A percentile compares a stretch with the other conserved stretches of the same genome.
These are phyloP conservation scores for Plicaturopsis crispa DNA, from an alignment of 768 basidiomycete species.

Conservation along the genomic window DNA sequence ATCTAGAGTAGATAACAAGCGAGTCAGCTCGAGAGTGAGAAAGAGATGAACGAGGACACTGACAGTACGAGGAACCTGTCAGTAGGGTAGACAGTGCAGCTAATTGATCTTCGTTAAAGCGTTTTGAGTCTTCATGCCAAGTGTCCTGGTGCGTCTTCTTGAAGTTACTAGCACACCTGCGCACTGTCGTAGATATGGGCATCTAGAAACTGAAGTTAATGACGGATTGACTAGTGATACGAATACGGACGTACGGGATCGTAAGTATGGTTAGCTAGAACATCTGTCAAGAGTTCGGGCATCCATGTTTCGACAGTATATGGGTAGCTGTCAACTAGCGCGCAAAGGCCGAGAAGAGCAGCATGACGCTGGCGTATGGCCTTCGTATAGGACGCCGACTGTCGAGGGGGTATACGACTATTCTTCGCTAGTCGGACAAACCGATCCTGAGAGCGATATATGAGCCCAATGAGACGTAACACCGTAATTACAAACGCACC, in stretches of 20 bases:
- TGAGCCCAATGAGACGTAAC: background rate
- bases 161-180: constrained; percentile 74
- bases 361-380: constrained; percentile 79
- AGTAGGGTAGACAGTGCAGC: constrained; percentile 76
- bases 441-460: constrained; percentile 43
- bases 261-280: constrained; percentile 77
- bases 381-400: constrained; percentile 62
- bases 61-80: constrained; percentile 81
- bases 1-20: constrained; percentile 3
- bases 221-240: constrained; percentile 3
- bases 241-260: constrained; percentile 51
- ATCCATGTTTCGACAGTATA: constrained; percentile 96
- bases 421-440: constrained; percentile 70
- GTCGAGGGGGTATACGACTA: constrained; percentile 51
- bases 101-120: constrained; percentile 82
- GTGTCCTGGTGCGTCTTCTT: constrained; percentile 83
- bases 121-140: constrained; percentile 83
- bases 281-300: constrained; percentile 73
- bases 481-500: constrained; percentile 27
- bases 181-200: constrained; percentile 79
- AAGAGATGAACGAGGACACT: constrained; percentile 14
- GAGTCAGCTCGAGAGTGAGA: background rate
- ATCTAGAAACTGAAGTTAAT: constrained; percentile 31
- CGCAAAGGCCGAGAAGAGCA: constrained; percentile 90
- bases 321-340: constrained; percentile 89